Evolutionary conservation across 306 rosid species (phyloP), one percentile per base, ranked within the genome.

Genomic region (Sphenostylis stenocarpa): DNA sequence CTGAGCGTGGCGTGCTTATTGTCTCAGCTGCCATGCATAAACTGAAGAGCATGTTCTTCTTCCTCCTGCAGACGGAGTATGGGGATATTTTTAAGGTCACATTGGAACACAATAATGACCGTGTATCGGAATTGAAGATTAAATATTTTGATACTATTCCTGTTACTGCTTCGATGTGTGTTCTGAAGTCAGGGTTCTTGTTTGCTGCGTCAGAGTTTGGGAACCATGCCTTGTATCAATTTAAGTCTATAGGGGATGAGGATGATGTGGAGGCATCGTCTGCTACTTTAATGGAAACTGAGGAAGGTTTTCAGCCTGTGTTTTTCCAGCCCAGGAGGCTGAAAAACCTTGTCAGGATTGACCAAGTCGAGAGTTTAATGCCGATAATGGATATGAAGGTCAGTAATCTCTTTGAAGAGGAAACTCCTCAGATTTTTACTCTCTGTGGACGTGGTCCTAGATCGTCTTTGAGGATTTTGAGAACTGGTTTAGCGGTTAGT

Each of bases 381-480:
- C 93, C 97, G 2, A 84, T 92, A 49, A 89, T 85, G 96, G 99
- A 95, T 82, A 95, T 95, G 99, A 95, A 88, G 85, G 92, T 95
- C 61, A 53, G 80, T 70, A 92, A 95, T 82, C 80, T 95, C 29
- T 95, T 95, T 81, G 97, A 88, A 83, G 99, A 95, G 91, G 99
- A 95, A 78, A 92, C 99, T 73, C 90, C 99, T 67, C 99, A 90
- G 58, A 90, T 95, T 75, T 92, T 87, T 80, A 86, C 97, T 1
- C 99, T 92, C n/a, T 95, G 97, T 31, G 97, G 99, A 33, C 93
- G 96, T 57, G 99, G 99, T 77, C 97, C 99, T 77, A 92, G 97
- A 5, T 95, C 99, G 12, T 92, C 99, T 45, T 83, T 92, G 84
- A 93, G 97, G 83, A 92, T 95, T 61, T 74, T 95, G 69, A 95